phyloP scores from a whole-genome alignment of 2,329 filamentous ascomycete species.

The Pyrenophora seminiperda region DNA sequence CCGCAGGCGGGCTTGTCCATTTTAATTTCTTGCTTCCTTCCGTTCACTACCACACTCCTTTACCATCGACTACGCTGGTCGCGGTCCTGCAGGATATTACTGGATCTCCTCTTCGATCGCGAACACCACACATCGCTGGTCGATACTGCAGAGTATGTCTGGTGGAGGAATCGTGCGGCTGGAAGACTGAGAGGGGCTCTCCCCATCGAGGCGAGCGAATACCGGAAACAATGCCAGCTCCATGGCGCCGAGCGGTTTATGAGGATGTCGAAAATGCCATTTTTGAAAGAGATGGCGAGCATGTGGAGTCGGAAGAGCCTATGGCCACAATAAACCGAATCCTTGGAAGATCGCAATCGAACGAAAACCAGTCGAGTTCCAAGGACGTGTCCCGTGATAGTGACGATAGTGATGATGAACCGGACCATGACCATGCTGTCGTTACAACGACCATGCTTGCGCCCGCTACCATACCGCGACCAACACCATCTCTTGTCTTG shows the following conservation, averaged over 20 bases:
- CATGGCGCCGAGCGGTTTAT: conserved; percentile 28
- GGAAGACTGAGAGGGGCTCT: conserved; percentile 43
- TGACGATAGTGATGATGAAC: conserved; percentile 23
- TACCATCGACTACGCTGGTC: conserved; percentile 28
- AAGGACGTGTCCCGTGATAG: conserved; percentile 17
- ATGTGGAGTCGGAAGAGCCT: conserved; percentile 19
- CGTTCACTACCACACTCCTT: conserved; percentile 32
- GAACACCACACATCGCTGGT: conserved; percentile 23
- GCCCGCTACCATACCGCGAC: not conserved
- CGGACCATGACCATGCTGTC: conserved; percentile 1
- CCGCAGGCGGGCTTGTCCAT: conserved; percentile 46
- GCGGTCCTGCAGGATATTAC: conserved; percentile 46
- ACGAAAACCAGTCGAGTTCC: conserved; percentile 18
- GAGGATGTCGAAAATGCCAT: conserved; percentile 38
- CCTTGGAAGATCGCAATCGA: conserved; percentile 19
- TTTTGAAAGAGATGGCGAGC: conserved; percentile 30
- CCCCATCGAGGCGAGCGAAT: conserved; percentile 28
- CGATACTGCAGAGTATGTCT: conserved; percentile 43
- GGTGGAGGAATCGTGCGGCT: conserved; percentile 36
- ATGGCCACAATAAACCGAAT: conserved; percentile 26
- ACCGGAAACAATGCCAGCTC: conserved; percentile 38
- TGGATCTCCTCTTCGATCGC: conserved; percentile 25
- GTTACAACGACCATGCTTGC: not conserved
- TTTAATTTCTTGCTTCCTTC: conserved; percentile 43
- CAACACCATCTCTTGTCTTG: conserved; percentile 5